Base-by-base conservation (phyloP, 768 basidiomycete species). In the Lentinula edodes region DNA sequence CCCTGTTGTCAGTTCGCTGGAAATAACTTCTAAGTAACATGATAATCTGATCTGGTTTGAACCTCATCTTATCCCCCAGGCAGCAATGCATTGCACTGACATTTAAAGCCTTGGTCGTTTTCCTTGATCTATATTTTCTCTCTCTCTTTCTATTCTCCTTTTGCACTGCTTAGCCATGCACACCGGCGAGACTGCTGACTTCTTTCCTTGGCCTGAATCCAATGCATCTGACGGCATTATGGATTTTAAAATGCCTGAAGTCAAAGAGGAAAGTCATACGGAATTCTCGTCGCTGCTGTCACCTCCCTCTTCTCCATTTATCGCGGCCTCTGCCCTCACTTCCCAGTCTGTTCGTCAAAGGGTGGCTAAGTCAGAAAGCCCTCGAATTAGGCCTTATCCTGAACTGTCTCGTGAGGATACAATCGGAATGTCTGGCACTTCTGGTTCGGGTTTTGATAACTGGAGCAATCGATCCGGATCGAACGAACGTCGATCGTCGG, bases 101-200 rank as follows among this genome's bases (percentile, higher is more conserved):
- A 54, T 66, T 69, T 65, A 69, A 66, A 66, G 61, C 62, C 65
- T 58, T 67, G 2, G 28, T 28, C 3, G 28, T 28, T 28, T 28
- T 28, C 28, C 28, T 28, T 28, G 28, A 28, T 28, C 28, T 28
- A 28, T 28, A 28, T 28, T 28, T 28, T 28, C 28, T 28, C 3
- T 28, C 28, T 59, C 60, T 61, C 60, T 38, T 59, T 61, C 64
- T 65, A 67, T 68, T 58, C 64, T 43, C 63, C 60, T 61, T 64
- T 59, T 63, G 77, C 81, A 82, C 81, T 71, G 81, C 81, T 76
- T 68, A 65, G 70, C 70, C 68, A 76, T 75, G 76, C 70, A 73
- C 68, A 68, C 68, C 63, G 67, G 66, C 67, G 61, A 56, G 55
- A 56, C 39, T 56, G 55, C 66, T 63, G 65, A 73, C 68, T 69